Evolutionary conservation across 257 asterid genomes (phyloP).

Genomic region (Rehmannia glutinosa): DNA sequence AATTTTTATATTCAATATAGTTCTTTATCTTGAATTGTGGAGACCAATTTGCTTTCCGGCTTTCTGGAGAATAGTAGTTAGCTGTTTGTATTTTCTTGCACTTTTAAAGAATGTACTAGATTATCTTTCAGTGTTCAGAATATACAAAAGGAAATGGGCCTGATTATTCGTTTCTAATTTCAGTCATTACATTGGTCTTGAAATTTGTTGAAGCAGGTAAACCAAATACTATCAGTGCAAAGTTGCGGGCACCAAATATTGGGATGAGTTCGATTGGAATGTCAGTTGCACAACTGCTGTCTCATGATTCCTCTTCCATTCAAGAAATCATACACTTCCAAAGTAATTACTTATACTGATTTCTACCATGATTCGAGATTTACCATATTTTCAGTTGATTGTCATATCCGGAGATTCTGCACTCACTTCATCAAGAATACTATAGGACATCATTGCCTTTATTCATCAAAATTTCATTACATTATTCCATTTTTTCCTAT

Average conservation of each 20-base stretch:
- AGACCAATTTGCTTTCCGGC: neutral
- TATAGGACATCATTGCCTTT: neutral
- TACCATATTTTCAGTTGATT: no score
- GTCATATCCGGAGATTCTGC: no score
- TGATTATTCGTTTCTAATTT: neutral
- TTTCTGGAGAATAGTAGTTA: neutral
- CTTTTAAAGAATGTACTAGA: neutral
- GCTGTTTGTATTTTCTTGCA: no score
- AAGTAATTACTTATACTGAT: conserved; percentile 29
- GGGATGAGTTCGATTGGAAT: conserved; percentile 89
- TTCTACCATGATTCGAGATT: neutral
- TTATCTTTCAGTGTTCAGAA: neutral
- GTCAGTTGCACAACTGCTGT: conserved; percentile 60
- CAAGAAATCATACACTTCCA: conserved; percentile 58
- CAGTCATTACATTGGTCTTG: conserved; percentile 9
- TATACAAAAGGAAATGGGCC: neutral
- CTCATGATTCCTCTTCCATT: conserved; percentile 46
- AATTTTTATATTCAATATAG: neutral
- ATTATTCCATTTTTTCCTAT: neutral
- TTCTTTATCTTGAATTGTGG: neutral
- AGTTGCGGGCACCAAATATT: conserved; percentile 32
- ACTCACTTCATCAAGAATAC: no score
- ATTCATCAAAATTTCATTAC: neutral
- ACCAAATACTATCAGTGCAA: conserved; percentile 29
- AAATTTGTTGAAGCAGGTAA: conserved; percentile 37